A percentile compares a stretch with the other conserved stretches of the same genome.
Conservation (phyloP, 495 filamentous ascomycete species). For the Immersiella caudata region DNA sequence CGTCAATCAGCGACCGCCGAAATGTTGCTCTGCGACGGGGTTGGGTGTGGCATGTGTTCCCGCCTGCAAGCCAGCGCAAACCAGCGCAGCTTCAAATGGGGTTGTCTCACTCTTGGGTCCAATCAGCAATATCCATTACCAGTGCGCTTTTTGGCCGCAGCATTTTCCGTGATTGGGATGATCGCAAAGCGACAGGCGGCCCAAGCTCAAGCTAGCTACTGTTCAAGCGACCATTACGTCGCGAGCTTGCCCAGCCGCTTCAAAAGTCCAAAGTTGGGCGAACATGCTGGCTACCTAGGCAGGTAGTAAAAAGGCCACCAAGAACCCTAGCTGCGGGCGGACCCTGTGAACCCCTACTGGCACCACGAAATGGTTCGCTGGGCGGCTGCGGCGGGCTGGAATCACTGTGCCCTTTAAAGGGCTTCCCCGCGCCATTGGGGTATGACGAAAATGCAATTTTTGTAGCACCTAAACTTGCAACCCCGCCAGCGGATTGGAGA, state of each 20-base stretch:
- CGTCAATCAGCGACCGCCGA: neutral
- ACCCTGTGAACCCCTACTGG: no score
- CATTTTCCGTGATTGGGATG: neutral
- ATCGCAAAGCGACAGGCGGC: neutral
- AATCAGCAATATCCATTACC: slow-evolving; percentile 3
- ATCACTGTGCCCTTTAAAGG: neutral
- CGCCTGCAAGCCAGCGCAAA: slow-evolving; percentile 13
- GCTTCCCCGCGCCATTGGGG: neutral
- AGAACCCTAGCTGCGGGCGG: no score
- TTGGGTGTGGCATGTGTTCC: neutral
- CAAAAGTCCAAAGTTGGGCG: no score
- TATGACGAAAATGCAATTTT: neutral
- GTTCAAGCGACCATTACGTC: no score
- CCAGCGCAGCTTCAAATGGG: neutral
- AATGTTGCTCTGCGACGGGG: neutral
- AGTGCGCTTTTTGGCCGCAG: neutral
- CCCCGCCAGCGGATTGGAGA: no score
- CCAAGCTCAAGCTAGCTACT: neutral
- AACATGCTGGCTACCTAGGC: no score
- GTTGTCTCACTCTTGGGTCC: neutral
- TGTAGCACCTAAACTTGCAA: no score
- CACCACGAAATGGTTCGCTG: neutral
- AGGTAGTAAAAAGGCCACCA: no score
- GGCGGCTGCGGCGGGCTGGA: neutral
- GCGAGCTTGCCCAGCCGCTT: neutral